Evolutionary conservation across 768 basidiomycete species (phyloP), one percentile per base, ranked within the genome.

Genomic region (Rossbeevera mucosa): DNA sequence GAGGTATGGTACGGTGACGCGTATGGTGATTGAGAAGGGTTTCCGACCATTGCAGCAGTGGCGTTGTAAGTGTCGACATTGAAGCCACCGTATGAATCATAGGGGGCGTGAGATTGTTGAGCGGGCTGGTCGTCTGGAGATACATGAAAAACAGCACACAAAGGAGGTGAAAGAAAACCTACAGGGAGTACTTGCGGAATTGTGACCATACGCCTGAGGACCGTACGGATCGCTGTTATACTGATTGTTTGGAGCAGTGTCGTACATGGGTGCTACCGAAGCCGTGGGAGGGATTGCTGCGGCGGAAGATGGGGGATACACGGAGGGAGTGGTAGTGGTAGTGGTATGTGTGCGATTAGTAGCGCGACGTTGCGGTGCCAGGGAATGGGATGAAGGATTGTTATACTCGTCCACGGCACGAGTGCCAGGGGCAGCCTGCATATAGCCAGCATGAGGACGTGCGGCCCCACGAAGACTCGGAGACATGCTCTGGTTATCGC

Each of bases 391-490:
- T 16, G 74, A 62, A 20, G 72, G 51, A 28, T 76, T 70, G 61
- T 90, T 87, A 55, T 88, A 91, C 20, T 86, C 86, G 60, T 91
- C 89, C 6, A 91, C 75, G 5, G 90, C 81, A 40, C 86, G 80
- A 36, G 80, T 77, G 2, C 89, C 89, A 14, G 72, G 67, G 5
- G 83, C 70, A 20, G 77, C 86, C 55, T 80, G 83, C 2, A 80
- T 74, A 64, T 91, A 91, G 7, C 86, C 87, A 49, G 73, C 64
- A 53, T 74, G 77, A 3, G 61, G 65, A 43, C 65, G 67, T 41
- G 69, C 59, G 0, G 64, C 60, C 29, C 66, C 64, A 8, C 59
- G 63, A 22, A 55, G 57, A 31, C 47, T 61, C 33, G 57, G 25
- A 0, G 57, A 59, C 55, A 55, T n/a, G 59, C 61, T 54, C 28